These are phyloP conservation scores for Lachancea kluyveri DNA, from an alignment of 805 yeast genomes.

Conservation along the genomic window DNA sequence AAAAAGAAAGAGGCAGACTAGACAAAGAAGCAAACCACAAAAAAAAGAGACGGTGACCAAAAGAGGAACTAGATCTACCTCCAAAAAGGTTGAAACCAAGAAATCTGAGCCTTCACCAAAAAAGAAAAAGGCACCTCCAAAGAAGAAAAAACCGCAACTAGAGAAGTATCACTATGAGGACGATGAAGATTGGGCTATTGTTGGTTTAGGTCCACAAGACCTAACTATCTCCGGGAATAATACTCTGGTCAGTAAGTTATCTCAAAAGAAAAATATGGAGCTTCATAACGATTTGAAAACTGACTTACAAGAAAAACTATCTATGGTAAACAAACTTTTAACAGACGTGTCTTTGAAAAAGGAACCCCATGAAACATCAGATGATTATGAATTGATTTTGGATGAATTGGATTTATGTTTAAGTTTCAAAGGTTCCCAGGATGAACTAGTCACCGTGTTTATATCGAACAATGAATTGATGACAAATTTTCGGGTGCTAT, in stretches of 20 bases:
- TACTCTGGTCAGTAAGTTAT: conserved; percentile 22
- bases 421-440: conserved; percentile 18
- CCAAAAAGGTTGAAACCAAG: conserved; percentile 15
- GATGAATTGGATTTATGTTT: conserved; percentile 26
- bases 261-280: conserved; percentile 25
- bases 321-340: conserved; percentile 20
- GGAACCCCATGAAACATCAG: conserved; percentile 5
- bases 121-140: conserved; percentile 12
- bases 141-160: conserved; percentile 7
- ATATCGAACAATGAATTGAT: conserved; percentile 23
- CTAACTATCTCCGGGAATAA: conserved; percentile 12
- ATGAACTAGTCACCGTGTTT: conserved; percentile 25
- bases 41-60: conserved; percentile 21
- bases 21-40: conserved; percentile 18
- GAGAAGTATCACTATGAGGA: conserved; percentile 24
- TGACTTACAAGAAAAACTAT: conserved; percentile 22
- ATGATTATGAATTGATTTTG: conserved; percentile 20
- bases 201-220: conserved; percentile 32
- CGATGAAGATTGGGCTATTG: conserved; percentile 29
- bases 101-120: conserved; percentile 17
- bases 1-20: conserved; percentile 29
- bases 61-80: conserved; percentile 15
- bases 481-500: conserved; percentile 20
- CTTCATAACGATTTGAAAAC: conserved; percentile 23
- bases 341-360: conserved; percentile 10